These are phyloP conservation scores for Stagonosporopsis tanaceti DNA, from an alignment of 2,329 filamentous ascomycete genomes.

Conservation along the genomic window DNA sequence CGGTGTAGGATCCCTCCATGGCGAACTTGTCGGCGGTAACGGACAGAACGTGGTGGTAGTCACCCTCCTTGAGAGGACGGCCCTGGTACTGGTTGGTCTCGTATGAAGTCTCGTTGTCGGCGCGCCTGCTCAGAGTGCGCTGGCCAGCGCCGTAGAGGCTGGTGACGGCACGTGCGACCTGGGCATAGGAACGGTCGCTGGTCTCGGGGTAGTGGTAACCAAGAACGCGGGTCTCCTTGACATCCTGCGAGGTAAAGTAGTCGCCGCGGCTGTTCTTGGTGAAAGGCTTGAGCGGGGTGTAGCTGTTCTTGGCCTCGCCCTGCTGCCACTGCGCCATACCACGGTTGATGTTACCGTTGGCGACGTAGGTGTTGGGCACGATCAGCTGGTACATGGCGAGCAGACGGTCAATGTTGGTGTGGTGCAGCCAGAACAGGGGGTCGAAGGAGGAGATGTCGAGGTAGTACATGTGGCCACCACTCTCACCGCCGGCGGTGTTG, in stretches of 20 bases:
- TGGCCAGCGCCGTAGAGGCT: constrained; percentile 52
- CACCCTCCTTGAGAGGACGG: constrained; percentile 43
- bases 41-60: constrained; percentile 46
- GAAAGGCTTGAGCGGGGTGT: constrained; percentile 56
- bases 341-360: constrained; percentile 50
- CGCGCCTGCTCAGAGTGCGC: constrained; percentile 41
- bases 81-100: constrained; percentile 41
- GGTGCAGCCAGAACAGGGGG: constrained; percentile 63
- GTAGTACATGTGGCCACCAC: constrained; percentile 77
- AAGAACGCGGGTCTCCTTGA: constrained; percentile 53
- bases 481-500: constrained; percentile 44
- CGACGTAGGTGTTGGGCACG: constrained; percentile 73
- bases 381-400: constrained; percentile 82
- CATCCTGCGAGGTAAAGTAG: constrained; percentile 55
- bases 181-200: constrained; percentile 27
- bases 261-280: constrained; percentile 48
- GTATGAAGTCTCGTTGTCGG: constrained; percentile 15
- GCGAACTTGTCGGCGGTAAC: constrained; percentile 46
- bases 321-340: constrained; percentile 53
- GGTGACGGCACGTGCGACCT: constrained; percentile 39
- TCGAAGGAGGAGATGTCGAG: constrained; percentile 80
- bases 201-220: constrained; percentile 51
- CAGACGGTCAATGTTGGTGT: constrained; percentile 49
- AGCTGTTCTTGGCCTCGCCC: constrained; percentile 58
- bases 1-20: constrained; percentile 46